Base-by-base conservation (phyloP, 768 basidiomycete genomes). In the Tephrocybe sp. region DNA sequence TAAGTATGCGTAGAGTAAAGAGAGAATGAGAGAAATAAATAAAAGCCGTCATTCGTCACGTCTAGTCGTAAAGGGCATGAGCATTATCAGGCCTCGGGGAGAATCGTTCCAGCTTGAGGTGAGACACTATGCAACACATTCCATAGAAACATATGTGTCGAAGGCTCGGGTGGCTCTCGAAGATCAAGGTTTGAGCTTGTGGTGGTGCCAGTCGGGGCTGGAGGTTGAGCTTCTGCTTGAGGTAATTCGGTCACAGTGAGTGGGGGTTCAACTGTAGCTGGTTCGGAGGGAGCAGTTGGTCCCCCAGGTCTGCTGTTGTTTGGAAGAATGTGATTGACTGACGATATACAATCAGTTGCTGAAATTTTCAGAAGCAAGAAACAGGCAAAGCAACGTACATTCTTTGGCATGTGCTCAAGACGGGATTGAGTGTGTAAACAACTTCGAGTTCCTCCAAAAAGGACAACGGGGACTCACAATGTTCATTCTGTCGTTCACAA, bases 391-490 rank as follows among this genome's bases (percentile, higher is more conserved):
- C 26, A 26, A 68, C 84, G 66, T 60, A 90, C 89, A 91, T 68
- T 90, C 87, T 67, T 72, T 81, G 8, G 87, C 86, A 62, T 92
- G 89, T 3, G 69, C 88, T 89, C 39, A 23, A 48, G 31, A 35
- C 48, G 45, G 16, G 49, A 22, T n/a, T n/a, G 46, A 13, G 26
- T 26, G 26, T 7, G 26, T 26, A 36, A 38, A 56, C 35, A 63
- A 35, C 22, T 49, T 46, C n/a, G n/a, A 34, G 39, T 36, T 53
- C 33, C 13, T 23, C 16, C 23, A 13, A 22, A 1, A 32, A 46
- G 16, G 11, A 52, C 16, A 17, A n/a, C 30, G n/a, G 48, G 7
- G n/a, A 66, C 83, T 57, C 63, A 87, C 88, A 78, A 34, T 80
- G 76, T 55, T 89, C 83, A 62, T 76, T 82, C 64, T 90, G 88